These are phyloP conservation scores for Lentinula novae-zelandiae DNA, from an alignment of 1,284 basidiomycete species.

Conservation along the genomic window DNA sequence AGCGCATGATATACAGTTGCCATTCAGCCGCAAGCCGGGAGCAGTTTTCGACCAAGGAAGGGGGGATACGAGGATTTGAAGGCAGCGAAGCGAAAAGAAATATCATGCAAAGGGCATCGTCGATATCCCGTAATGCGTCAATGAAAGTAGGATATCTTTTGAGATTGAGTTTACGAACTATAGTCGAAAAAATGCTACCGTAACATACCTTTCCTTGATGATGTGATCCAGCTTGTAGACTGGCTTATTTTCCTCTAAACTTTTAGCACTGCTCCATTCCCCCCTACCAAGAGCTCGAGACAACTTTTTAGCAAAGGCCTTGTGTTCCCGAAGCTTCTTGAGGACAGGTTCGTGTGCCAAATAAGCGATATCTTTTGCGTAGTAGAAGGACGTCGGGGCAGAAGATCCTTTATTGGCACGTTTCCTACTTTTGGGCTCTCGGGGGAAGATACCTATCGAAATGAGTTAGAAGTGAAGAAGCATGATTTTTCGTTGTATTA, in stretches of 20 bases:
- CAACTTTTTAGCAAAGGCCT: constrained; percentile 97
- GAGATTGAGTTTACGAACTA: neutral
- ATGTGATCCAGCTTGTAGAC: constrained; percentile 92
- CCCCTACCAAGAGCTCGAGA: constrained; percentile 89
- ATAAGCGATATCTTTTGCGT: constrained; percentile 97
- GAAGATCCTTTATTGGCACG: constrained; percentile 98
- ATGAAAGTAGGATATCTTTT: constrained; percentile 94
- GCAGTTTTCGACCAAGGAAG: constrained; percentile 89
- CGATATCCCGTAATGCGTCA: constrained; percentile 93
- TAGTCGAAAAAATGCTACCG: neutral
- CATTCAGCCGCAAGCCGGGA: constrained; percentile 86
- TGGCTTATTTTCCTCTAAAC: constrained; percentile 89
- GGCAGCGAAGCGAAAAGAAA: constrained; percentile 92
- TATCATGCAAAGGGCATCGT: constrained; percentile 95
- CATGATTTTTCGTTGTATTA: constrained; percentile 26
- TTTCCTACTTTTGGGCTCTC: constrained; percentile 91
- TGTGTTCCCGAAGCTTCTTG: constrained; percentile 95
- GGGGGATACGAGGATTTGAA: constrained; percentile 76
- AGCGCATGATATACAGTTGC: constrained; percentile 95
- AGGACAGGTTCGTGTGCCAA: constrained; percentile 96
- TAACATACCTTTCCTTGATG: constrained; percentile 87
- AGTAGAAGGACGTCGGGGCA: constrained; percentile 97
- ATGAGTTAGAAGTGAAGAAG: constrained; percentile 8
- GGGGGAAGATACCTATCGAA: constrained; percentile 87
- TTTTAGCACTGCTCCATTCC: constrained; percentile 96